Evolutionary conservation across 139 green algal genomes (phyloP).

Genomic region (Micractinium conductrix): DNA sequence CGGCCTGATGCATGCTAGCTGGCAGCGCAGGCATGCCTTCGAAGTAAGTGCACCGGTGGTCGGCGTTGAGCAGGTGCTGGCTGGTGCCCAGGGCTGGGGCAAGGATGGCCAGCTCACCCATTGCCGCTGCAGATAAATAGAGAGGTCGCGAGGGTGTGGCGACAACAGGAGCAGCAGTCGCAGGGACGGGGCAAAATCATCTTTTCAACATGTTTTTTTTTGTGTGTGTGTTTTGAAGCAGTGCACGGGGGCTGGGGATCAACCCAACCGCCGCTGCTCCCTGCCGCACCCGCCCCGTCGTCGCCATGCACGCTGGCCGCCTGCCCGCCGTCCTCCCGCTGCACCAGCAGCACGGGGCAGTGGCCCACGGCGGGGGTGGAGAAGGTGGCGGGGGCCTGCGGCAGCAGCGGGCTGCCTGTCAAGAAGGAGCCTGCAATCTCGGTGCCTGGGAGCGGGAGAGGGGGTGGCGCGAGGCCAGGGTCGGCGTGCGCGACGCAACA

Average conservation of each 20-base stretch:
- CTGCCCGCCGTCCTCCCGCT: background rate
- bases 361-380: slow-evolving; percentile 61
- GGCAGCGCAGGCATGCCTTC: slow-evolving; percentile 77
- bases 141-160: background rate
- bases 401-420: slow-evolving; percentile 75
- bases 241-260: slow-evolving; percentile 78
- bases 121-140: background rate
- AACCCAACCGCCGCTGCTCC: slow-evolving; percentile 45
- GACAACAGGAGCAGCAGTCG: too few species aligned
- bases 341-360: slow-evolving; percentile 53
- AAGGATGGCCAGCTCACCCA: slow-evolving; percentile 75
- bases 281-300: background rate
- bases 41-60: slow-evolving; percentile 89
- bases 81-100: slow-evolving; percentile 81
- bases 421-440: slow-evolving; percentile 92
- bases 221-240: too few species aligned
- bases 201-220: too few species aligned
- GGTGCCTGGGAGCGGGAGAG: slow-evolving; percentile 59
- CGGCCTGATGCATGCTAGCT: background rate
- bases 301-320: slow-evolving; percentile 12
- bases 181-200: too few species aligned
- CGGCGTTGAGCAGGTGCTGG: slow-evolving; percentile 85
- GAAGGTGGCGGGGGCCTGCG: slow-evolving; percentile 82
- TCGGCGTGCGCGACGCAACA: too few species aligned
- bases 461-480: background rate